Evolutionary conservation across 805 yeast species (phyloP).

Genomic region (Candida maltosa): DNA sequence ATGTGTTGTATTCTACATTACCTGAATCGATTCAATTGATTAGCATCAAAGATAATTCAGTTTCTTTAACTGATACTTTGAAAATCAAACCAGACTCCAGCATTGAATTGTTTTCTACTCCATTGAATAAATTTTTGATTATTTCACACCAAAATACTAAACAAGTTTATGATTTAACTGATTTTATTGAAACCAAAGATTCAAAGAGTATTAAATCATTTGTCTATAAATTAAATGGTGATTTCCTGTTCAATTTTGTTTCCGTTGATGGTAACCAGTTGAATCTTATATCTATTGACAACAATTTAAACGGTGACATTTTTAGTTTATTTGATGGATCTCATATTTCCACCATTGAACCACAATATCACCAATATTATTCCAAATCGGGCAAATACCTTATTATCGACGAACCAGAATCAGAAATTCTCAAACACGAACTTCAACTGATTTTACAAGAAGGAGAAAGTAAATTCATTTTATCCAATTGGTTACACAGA

Average conservation of each 20-base stretch:
- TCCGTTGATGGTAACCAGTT: constrained; percentile 5
- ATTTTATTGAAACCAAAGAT: constrained; percentile 15
- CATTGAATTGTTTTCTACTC: constrained; percentile 5
- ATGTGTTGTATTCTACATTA: constrained; percentile 4
- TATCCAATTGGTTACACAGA: constrained; percentile 27
- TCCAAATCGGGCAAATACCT: constrained; percentile 11
- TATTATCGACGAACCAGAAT: constrained; percentile 30
- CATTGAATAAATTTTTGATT: constrained; percentile 9
- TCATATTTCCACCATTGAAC: background rate
- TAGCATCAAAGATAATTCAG: constrained; percentile 1
- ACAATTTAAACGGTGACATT: constrained; percentile 6
- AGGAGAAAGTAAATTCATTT: constrained; percentile 13
- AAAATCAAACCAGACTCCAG: background rate
- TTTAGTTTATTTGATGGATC: constrained; percentile 9
- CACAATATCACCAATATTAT: constrained; percentile 5
- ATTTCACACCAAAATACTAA: constrained; percentile 7
- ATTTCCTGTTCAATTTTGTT: constrained; percentile 9
- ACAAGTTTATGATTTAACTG: constrained; percentile 18
- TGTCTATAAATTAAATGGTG: constrained; percentile 5
- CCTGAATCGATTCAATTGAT: constrained; percentile 5
- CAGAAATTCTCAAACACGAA: constrained; percentile 22
- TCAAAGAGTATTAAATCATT: constrained; percentile 14
- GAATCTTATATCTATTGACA: constrained; percentile 4
- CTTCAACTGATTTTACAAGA: constrained; percentile 32
- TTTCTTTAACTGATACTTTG: background rate